phyloP scores from a whole-genome alignment of 352 stramenopile genomes.

The Globisporangium polare region DNA sequence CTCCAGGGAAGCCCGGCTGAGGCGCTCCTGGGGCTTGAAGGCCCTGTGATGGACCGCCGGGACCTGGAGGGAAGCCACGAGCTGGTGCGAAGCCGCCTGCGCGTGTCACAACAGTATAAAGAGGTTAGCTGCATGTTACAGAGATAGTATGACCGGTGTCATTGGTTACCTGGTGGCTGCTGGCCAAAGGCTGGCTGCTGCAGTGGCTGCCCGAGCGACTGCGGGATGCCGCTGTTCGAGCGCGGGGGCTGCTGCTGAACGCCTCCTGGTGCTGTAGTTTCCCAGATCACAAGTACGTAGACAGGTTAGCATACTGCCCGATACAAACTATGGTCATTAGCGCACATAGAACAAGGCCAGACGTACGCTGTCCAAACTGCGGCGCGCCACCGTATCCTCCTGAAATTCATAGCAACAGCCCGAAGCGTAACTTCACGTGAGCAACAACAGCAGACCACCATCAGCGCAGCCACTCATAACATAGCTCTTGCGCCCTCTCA shows the following conservation, averaged over 20 bases:
- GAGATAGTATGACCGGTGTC: no score
- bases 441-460: neutral
- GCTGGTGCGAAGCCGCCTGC: constrained; percentile 13
- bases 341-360: neutral
- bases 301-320: neutral
- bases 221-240: constrained; percentile 23
- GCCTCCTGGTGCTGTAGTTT: constrained; percentile 19
- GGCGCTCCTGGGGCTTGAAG: constrained; percentile 16
- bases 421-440: neutral
- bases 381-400: constrained; percentile 12
- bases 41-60: constrained; percentile 5
- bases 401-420: neutral
- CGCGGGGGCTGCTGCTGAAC: constrained; percentile 30
- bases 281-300: neutral
- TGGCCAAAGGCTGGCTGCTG: constrained; percentile 12
- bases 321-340: no score
- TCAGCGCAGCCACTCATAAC: no score
- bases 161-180: constrained; percentile 7
- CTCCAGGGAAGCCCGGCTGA: constrained; percentile 10
- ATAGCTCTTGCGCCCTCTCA: neutral
- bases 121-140: neutral
- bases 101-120: neutral
- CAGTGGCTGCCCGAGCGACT: constrained; percentile 7
- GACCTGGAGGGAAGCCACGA: constrained; percentile 14
- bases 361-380: constrained; percentile 18